A percentile compares a stretch with the other conserved stretches of the same genome.
Conservation (phyloP, 768 basidiomycete species). For the Leucosporidium creatinivorum region DNA sequence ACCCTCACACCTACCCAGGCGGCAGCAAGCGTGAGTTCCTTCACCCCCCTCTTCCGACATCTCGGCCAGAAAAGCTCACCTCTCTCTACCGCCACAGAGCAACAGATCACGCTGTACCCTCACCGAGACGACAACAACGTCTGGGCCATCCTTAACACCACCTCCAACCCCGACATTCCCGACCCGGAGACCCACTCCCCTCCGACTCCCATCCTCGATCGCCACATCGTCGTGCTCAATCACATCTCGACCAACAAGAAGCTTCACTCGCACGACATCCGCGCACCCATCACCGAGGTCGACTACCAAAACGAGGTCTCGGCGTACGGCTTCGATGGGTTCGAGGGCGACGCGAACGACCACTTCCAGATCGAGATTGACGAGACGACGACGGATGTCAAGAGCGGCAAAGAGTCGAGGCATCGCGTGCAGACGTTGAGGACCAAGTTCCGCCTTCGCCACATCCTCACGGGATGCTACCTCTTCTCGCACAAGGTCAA, state of each 20-base stretch:
- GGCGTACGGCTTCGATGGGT: constrained; percentile 80
- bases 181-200: constrained; percentile 38
- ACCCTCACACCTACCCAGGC: constrained; percentile 76
- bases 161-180: constrained; percentile 38
- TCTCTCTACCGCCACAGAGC: constrained; percentile 52
- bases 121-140: constrained; percentile 95
- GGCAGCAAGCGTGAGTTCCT: constrained; percentile 75
- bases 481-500: constrained; percentile 98
- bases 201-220: constrained; percentile 58
- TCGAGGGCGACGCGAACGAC: constrained; percentile 82
- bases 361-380: constrained; percentile 74
- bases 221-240: constrained; percentile 67
- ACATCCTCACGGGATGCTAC: constrained; percentile 84
- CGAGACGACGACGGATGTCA: constrained; percentile 49
- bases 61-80: not conserved
- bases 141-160: constrained; percentile 78
- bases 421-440: constrained; percentile 70
- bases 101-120: constrained; percentile 98
- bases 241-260: constrained; percentile 74
- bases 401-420: constrained; percentile 55
- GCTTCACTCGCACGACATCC: constrained; percentile 89
- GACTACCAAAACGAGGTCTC: constrained; percentile 99
- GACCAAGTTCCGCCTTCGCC: constrained; percentile 73
- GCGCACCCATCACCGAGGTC: constrained; percentile 91
- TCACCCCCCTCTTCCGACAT: not conserved